Evolutionary conservation across 1,139 yeast species (phyloP), one percentile per base, ranked within the genome.

Genomic region (Kodamaea sp.): DNA sequence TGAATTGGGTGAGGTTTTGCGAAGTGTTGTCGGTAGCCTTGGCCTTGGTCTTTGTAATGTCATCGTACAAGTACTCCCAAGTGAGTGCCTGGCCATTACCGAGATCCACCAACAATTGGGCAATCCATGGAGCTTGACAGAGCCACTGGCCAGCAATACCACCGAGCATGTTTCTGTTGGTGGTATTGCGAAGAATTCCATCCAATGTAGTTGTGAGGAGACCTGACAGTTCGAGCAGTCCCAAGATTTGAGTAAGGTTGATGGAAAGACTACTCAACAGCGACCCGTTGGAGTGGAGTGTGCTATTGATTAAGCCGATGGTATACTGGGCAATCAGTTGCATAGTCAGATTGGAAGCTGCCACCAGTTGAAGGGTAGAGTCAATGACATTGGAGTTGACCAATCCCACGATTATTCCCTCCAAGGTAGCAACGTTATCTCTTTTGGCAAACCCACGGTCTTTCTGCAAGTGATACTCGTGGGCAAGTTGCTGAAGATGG

Each of bases 21-120:
- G 30, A 22, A 4, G 29, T 22, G 26, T 22, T 28, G 18, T 37
- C 30, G 3, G 40, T 34, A 7, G 43, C 46, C 45, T 58, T 52
- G 33, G 61, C 55, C 16, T 53, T 55, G 21, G 63, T 48, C 35
- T 55, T 50, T 22, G 41, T 41, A 27, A 66, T 46, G 5, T 51
- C 36, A 41, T 63, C 46, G 20, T 62, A 65, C 37, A 67, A 42
- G 42, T 47, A 53, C 5, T 54, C 47, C 35, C 63, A 49, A 2
- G 68, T 53, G 27, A 62, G 55, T 10, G 47, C 43, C 20, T 55
- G 38, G 18, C 70, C 70, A 22, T 52, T 43, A 22, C 72, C 69
- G 23, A 66, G 42, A 15, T 62, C 63, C 24, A 50, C 47, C 43
- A 67, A 51, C 18, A 66, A 32, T 37, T 55, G 42, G 5, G 63